Conservation (phyloP, 805 yeast species). For the Myxozyma melibiosi region DNA sequence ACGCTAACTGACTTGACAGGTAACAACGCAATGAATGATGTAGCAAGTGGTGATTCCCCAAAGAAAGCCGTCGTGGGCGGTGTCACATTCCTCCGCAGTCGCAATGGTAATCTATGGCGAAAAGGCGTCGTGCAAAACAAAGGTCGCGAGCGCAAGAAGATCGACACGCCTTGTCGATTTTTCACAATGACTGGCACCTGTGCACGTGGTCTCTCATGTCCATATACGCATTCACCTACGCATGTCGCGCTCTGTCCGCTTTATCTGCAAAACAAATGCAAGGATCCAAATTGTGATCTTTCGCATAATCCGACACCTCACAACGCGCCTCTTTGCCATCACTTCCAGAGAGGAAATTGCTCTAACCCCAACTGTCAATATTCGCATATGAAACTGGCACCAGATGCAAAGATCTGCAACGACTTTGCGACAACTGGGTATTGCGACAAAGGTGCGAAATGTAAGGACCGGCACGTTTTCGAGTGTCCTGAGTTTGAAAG, state of each 20-base stretch:
- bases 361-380: constrained; percentile 54
- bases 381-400: constrained; percentile 50
- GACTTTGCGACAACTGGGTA: constrained; percentile 70
- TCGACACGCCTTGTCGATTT: constrained; percentile 38
- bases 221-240: constrained; percentile 53
- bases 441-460: constrained; percentile 62
- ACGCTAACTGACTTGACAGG: background rate
- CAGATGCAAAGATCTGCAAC: constrained; percentile 57
- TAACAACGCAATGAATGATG: constrained; percentile 3
- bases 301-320: constrained; percentile 61
- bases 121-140: constrained; percentile 25
- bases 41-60: constrained; percentile 26
- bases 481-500: constrained; percentile 75
- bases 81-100: constrained; percentile 35
- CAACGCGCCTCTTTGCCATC: constrained; percentile 64
- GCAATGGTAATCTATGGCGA: constrained; percentile 32
- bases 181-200: constrained; percentile 50
- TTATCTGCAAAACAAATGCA: constrained; percentile 53
- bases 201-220: constrained; percentile 54
- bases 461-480: constrained; percentile 59
- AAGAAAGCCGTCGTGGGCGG: constrained; percentile 36
- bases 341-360: constrained; percentile 53
- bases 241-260: constrained; percentile 60
- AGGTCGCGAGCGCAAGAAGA: constrained; percentile 17
- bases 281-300: constrained; percentile 50